phyloP scores from a whole-genome alignment of 805 yeast genomes.

The Lachancea lanzarotensis region DNA sequence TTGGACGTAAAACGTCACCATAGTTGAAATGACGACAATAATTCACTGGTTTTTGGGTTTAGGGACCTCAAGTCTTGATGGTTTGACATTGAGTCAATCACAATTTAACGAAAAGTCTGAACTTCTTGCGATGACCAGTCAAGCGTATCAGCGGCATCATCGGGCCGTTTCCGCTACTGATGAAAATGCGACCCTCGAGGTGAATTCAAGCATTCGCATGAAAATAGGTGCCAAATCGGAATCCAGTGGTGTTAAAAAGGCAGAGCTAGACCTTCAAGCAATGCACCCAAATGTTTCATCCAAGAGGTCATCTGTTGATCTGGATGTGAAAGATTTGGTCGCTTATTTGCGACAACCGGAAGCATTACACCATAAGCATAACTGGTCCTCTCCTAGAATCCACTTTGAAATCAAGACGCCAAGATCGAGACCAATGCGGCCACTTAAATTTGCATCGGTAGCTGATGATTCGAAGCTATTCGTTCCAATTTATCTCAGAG shows the following conservation, averaged over 20 bases:
- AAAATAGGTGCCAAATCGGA: not conserved
- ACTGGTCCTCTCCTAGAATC: not conserved
- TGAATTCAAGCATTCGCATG: not conserved
- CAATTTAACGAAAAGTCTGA: no score
- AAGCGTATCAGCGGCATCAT: not conserved
- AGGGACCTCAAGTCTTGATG: not conserved
- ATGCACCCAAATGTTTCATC: constrained; percentile 1
- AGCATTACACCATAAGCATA: constrained; percentile 1
- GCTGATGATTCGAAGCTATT: not conserved
- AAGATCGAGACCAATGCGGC: not conserved
- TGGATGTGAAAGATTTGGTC: constrained; percentile 8
- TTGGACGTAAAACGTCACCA: not conserved
- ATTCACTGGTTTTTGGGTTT: not conserved
- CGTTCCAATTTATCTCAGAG: constrained; percentile 4
- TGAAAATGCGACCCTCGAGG: constrained; percentile 1
- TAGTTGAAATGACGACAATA: not conserved
- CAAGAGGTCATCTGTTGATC: not conserved
- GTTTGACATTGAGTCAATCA: not conserved
- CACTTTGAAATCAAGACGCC: not conserved
- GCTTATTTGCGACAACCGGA: constrained; percentile 14
- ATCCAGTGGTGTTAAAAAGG: not conserved
- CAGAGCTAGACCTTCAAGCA: constrained; percentile 1
- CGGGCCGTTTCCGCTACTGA: not conserved
- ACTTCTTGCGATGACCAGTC: not conserved
- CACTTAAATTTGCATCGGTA: not conserved